phyloP scores from a whole-genome alignment of 2,329 filamentous ascomycete genomes.

The Thelonectria blattea region DNA sequence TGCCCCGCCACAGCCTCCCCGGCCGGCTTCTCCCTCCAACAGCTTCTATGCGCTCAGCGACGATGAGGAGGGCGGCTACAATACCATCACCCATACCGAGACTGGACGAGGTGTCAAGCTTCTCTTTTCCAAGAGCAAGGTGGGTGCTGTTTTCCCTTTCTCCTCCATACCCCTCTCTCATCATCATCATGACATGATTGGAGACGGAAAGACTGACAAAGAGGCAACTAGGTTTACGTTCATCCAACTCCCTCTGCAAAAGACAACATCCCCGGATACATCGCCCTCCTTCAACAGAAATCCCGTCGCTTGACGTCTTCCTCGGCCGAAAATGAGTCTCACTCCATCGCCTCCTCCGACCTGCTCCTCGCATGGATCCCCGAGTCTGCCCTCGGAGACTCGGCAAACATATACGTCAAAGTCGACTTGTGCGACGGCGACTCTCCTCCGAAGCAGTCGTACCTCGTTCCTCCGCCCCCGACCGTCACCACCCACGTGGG shows the following conservation, averaged over 20 bases:
- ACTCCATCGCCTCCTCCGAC: conserved; percentile 65
- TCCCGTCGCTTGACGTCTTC: conserved; percentile 50
- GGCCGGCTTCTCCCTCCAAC: conserved; percentile 73
- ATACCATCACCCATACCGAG: conserved; percentile 83
- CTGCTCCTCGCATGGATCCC: conserved; percentile 93
- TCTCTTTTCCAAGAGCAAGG: conserved; percentile 96
- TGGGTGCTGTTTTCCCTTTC: conserved; percentile 44
- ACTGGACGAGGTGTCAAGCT: conserved; percentile 88
- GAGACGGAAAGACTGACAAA: conserved; percentile 18
- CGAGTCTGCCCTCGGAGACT: conserved; percentile 84
- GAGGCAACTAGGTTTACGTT: conserved; percentile 78
- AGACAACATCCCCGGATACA: conserved; percentile 94
- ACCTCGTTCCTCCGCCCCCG: conserved; percentile 89
- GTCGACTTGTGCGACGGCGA: conserved; percentile 87
- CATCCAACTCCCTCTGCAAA: conserved; percentile 92
- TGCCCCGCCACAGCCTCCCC: conserved; percentile 40
- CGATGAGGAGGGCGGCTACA: conserved; percentile 93
- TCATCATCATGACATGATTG: background rate
- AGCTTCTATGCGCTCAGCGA: conserved; percentile 97
- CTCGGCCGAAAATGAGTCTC: conserved; percentile 40
- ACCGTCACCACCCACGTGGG: conserved; percentile 78
- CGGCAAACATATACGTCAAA: conserved; percentile 89
- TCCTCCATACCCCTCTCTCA: conserved; percentile 2
- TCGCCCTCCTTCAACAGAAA: conserved; percentile 93
- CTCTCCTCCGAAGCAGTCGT: conserved; percentile 82